Base-by-base conservation (phyloP, 768 basidiomycete genomes). In the Grammothele lineata region DNA sequence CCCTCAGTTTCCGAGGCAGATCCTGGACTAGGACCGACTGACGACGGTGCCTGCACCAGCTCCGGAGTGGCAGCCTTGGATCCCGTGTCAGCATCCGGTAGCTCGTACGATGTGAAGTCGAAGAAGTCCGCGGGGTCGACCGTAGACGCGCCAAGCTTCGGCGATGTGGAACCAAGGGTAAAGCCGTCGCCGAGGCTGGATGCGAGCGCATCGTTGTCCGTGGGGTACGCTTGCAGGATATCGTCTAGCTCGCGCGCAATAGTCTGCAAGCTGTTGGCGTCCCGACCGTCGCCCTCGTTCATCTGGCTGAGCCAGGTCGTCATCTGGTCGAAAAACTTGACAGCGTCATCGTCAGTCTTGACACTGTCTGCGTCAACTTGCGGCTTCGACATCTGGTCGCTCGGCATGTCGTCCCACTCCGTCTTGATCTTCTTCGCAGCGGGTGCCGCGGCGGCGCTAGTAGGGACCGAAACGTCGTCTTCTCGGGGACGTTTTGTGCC, bases 51-150 rank as follows among this genome's bases (percentile, higher is more conserved):
- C 26, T 73, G 72, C 14, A 85, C 68, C 39, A 90, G 72, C 45
- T 89, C 87, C 8, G 87, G 87, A 3, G 87, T 89, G 7, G 76
- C 72, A n/a, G 81, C 78, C 58, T 85, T 85, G 12, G 81, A 83
- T 18, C 66, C 70, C 39, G 66, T 64, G 40, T 76, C 78, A 27
- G 83, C 83, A 47, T 87, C 84, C 18, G 79, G 80, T 9, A 70
- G 65, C 32, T 62, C 54, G 45, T 59, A 84, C 6, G 73, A 75
- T 37, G 85, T 78, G 54, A 85, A 85, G 63, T 89, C 86, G 61
- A 89, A 75, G 56, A 81, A 75, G 40, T 75, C 73, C 41, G 80
- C 78, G 19, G 81, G 74, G 54, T 76, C 75, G 12, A 69, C 58
- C 19, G 69, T 57, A 10, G 61, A 57, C 1, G 61, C 61, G 35